Evolutionary conservation across 768 basidiomycete genomes (phyloP).

Genomic region (Termitomyces sp.): DNA sequence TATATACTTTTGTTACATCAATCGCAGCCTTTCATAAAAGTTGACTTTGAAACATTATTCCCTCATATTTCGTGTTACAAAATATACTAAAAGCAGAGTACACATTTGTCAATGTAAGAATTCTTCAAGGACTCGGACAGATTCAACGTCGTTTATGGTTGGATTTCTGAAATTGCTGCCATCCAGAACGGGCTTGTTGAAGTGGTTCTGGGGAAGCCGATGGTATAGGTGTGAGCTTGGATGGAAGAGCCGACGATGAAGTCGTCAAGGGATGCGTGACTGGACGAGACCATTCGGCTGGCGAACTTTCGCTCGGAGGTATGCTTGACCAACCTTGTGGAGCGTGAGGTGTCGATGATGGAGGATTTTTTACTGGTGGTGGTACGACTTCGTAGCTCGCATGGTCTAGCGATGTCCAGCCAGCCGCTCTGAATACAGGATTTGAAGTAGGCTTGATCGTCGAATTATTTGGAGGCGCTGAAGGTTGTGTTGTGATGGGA

Average conservation of each 20-base stretch:
- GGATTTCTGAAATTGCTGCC: conserved; percentile 54
- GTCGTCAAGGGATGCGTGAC: neutral
- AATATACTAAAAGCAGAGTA: neutral
- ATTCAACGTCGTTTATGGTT: conserved; percentile 21
- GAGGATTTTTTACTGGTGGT: conserved; percentile 7
- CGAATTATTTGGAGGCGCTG: conserved; percentile 7
- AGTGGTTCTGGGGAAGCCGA: conserved; percentile 11
- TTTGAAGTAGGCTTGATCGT: conserved; percentile 19
- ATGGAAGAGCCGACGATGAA: neutral
- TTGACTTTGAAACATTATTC: conserved; percentile 18
- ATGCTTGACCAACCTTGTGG: conserved; percentile 1
- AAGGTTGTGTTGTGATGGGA: conserved; percentile 5
- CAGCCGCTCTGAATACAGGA: conserved; percentile 52
- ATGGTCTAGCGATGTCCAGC: conserved; percentile 64
- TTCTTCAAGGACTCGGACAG: neutral
- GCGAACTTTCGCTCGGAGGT: conserved; percentile 1
- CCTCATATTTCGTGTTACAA: conserved; percentile 5
- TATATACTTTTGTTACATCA: conserved; percentile 35
- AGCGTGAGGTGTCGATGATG: conserved; percentile 15
- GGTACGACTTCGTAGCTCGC: conserved; percentile 25
- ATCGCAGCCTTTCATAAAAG: conserved; percentile 48
- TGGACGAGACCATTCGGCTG: conserved; percentile 2
- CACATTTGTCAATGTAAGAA: neutral
- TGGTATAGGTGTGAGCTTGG: neutral
- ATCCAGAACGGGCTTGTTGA: conserved; percentile 37